Base-by-base conservation (phyloP, 495 filamentous ascomycete species). In the Daldinia bambusicola region DNA sequence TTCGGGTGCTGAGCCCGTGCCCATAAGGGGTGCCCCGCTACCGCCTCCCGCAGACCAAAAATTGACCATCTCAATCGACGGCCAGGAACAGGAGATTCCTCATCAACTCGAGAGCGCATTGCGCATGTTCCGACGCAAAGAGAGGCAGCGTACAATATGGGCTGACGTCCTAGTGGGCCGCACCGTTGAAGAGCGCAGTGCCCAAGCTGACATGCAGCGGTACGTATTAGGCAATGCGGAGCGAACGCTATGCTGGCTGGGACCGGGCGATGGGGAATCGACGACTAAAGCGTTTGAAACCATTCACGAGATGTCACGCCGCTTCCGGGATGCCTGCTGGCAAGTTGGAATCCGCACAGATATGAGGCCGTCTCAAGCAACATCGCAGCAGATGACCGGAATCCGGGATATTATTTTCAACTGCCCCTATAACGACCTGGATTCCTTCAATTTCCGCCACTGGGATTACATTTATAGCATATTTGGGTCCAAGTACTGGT, bases 161-260 rank as follows among this genome's bases (percentile, higher is more conserved):
- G 74, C 74, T 2, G 74, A 74, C 18, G 61, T 76, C 18, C 61
- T 76, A 0, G 74, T 65, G 2, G 68, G 71, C 26, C 67, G 71
- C 32, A 74, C 71, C 0, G 34, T 12, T 12, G 71, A 74, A 45
- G 74, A 76, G 51, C 71, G 71, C 36, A 71, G 62, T 16, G 45
- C 55, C 22, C 67, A 74, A n/a, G 61, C 65, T 0, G 2, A 9
- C 16, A 9, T 32, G 1, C 72, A 63, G 32, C 65, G 71, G 0
- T 58, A 61, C 6, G 45, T 74, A 10, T 48, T 76, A 0, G 50
- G 53, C 41, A 69, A 69, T 32, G 74, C 74, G 6, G 71, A 74
- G 16, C 69, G 72, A 20, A 76, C 74, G 12, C 51, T 76, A 4
- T 76, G 71, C 55, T 76, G 74, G 74, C 58, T 76, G 2, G 71